These are phyloP conservation scores for Fragilaria crotonensis DNA, from an alignment of 108 stramenopile genomes.

Conservation along the genomic window DNA sequence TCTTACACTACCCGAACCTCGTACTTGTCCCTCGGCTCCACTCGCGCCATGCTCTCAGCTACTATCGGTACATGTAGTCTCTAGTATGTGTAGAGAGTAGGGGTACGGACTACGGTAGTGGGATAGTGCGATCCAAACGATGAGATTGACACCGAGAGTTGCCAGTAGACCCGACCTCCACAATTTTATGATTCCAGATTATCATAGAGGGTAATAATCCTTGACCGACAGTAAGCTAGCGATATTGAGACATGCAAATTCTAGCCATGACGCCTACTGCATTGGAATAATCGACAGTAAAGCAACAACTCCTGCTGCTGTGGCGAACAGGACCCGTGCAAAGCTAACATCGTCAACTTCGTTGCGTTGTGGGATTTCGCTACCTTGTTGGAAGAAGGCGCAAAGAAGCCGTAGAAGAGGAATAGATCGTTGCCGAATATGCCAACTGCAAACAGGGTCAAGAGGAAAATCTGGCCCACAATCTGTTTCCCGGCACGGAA, in stretches of 20 bases:
- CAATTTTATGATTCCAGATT: too few relatives aligned
- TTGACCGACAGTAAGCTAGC: too few relatives aligned
- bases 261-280: slow-evolving; percentile 11
- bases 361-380: slow-evolving; percentile 72
- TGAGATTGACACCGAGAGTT: too few relatives aligned
- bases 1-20: too few relatives aligned
- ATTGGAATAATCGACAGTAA: slow-evolving; percentile 70
- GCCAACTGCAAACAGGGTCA: slow-evolving; percentile 38
- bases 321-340: slow-evolving; percentile 44
- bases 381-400: slow-evolving; percentile 61
- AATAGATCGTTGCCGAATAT: slow-evolving; percentile 59
- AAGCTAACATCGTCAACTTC: slow-evolving; percentile 62
- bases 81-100: too few relatives aligned
- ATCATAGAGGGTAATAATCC: too few relatives aligned
- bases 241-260: neutral
- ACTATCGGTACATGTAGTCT: too few relatives aligned
- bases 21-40: too few relatives aligned
- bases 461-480: slow-evolving; percentile 36
- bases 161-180: too few relatives aligned
- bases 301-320: slow-evolving; percentile 40
- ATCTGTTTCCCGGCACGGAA: slow-evolving; percentile 52
- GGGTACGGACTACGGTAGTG: too few relatives aligned
- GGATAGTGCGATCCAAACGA: too few relatives aligned
- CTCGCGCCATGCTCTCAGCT: too few relatives aligned
- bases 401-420: slow-evolving; percentile 70